Evolutionary conservation across 345 rosid genomes (phyloP).

Genomic region (Eucalyptus tenuipes): DNA sequence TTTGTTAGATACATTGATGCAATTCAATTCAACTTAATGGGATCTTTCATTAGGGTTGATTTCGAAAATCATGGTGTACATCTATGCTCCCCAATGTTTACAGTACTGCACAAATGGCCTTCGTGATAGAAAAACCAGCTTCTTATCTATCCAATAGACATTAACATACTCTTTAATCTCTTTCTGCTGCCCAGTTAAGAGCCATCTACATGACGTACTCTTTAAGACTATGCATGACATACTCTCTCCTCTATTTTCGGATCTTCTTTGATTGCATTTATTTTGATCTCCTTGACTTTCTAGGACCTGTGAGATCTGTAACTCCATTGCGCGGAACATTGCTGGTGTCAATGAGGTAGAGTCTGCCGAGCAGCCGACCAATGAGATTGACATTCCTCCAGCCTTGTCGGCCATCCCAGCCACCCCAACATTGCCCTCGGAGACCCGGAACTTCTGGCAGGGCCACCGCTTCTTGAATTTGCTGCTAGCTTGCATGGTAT

Average conservation of each 20-base stretch:
- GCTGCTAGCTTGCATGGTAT: slow-evolving; percentile 53
- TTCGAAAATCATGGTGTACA: neutral
- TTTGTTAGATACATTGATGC: neutral
- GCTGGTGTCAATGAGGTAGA: slow-evolving; percentile 36
- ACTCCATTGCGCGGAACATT: slow-evolving; percentile 66
- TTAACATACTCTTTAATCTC: neutral
- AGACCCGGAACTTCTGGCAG: slow-evolving; percentile 57
- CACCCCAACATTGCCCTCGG: slow-evolving; percentile 15
- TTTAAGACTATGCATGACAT: neutral
- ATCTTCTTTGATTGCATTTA: neutral
- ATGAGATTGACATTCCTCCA: slow-evolving; percentile 14
- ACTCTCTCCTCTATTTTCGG: neutral
- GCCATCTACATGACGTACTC: neutral
- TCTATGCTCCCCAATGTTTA: neutral
- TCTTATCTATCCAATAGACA: neutral
- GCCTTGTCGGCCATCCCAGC: slow-evolving; percentile 5
- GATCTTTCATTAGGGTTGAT: neutral
- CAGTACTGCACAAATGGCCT: neutral
- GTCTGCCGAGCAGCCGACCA: slow-evolving; percentile 16
- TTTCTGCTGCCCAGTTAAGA: neutral
- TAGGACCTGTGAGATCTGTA: slow-evolving; percentile 92
- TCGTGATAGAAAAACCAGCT: neutral
- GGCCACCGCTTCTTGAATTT: slow-evolving; percentile 10
- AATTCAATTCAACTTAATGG: neutral
- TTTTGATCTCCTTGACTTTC: neutral